Conservation (phyloP, 1,284 basidiomycete species). For the Boletus sp. region DNA sequence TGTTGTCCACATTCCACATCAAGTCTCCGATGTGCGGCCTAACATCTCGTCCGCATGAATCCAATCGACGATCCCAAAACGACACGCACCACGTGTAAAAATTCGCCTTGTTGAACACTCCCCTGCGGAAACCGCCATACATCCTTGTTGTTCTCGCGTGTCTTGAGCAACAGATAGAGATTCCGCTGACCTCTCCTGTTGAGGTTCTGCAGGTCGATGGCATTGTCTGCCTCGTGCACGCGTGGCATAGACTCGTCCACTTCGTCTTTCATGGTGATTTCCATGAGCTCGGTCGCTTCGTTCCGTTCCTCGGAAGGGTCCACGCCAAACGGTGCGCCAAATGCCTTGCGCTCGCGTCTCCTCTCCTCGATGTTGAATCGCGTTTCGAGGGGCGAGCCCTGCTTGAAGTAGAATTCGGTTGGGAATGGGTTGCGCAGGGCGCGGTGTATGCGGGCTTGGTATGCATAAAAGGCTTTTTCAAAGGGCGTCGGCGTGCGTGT, state of each 20-base stretch:
- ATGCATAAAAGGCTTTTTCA: conserved; percentile 85
- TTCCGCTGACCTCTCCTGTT: conserved; percentile 86
- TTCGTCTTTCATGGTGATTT: conserved; percentile 63
- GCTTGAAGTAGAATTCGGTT: conserved; percentile 94
- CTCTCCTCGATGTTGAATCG: conserved; percentile 79
- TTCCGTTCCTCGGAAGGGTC: conserved; percentile 52
- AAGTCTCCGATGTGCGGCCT: conserved; percentile 75
- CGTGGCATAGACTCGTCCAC: conserved; percentile 63
- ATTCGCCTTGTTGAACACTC: conserved; percentile 60
- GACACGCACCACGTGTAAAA: conserved; percentile 65
- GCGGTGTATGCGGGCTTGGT: conserved; percentile 83
- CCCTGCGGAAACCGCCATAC: conserved; percentile 86
- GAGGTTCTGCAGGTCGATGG: conserved; percentile 70
- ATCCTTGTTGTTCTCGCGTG: conserved; percentile 51
- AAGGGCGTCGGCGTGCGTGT: conserved; percentile 78
- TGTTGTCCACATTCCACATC: conserved; percentile 66
- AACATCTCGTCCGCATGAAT: conserved; percentile 12
- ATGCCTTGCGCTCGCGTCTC: conserved; percentile 68
- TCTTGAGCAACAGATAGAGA: conserved; percentile 78
- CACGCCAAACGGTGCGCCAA: conserved; percentile 62
- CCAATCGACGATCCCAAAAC: not conserved
- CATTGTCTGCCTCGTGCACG: conserved; percentile 63
- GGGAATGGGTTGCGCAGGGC: conserved; percentile 90
- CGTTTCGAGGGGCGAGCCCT: conserved; percentile 85
- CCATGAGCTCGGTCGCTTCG: conserved; percentile 58